Evolutionary conservation across 78 protist species (phyloP).

Genomic region (Polysphondylium violaceum): DNA sequence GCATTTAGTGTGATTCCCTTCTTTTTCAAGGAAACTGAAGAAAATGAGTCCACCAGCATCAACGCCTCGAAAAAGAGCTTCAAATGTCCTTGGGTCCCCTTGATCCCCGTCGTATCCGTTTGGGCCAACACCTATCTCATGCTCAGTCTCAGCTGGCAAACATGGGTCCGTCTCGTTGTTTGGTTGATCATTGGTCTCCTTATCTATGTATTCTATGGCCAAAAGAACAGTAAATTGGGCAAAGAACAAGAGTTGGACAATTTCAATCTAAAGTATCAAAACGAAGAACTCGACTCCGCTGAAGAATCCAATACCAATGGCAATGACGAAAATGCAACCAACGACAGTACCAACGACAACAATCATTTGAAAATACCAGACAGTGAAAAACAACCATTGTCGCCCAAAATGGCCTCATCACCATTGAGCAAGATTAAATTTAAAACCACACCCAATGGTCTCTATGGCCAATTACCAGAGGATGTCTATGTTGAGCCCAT

Average conservation of each 20-base stretch:
- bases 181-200: constrained; percentile 77
- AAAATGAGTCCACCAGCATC: background rate
- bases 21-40: constrained; percentile 42
- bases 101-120: constrained; percentile 54
- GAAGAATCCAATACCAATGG: no score
- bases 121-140: constrained; percentile 73
- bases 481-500: no score
- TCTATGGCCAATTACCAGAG: no score
- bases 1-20: constrained; percentile 9
- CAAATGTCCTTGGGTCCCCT: constrained; percentile 58
- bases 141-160: constrained; percentile 52
- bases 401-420: background rate
- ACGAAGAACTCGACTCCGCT: no score
- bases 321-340: no score
- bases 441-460: no score
- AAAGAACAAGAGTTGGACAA: background rate
- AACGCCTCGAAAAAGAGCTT: constrained; percentile 12
- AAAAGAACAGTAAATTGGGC: constrained; percentile 23
- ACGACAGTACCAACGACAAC: no score
- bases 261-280: no score
- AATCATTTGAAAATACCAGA: no score
- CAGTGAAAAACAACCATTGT: constrained; percentile 21
- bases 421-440: no score
- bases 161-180: constrained; percentile 81
- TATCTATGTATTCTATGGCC: constrained; percentile 68